Evolutionary conservation across 306 rosid species (phyloP).

Genomic region (Glycine tomentella): DNA sequence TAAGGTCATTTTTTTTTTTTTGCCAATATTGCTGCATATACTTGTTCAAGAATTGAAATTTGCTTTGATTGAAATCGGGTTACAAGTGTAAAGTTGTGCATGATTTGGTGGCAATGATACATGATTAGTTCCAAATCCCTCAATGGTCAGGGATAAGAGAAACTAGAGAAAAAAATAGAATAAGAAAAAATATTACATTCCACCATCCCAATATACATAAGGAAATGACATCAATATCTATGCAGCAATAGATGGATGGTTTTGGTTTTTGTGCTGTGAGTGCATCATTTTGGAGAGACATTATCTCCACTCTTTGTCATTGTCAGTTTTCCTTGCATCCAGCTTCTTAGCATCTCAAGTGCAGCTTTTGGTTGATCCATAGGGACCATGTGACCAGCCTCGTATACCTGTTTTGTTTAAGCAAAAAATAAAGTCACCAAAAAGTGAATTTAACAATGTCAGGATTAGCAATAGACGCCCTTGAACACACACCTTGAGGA

Average conservation of each 20-base stretch:
- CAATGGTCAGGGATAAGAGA: constrained; percentile 10
- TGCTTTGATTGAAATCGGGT: neutral
- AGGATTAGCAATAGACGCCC: neutral
- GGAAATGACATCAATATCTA: constrained; percentile 25
- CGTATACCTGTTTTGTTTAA: constrained; percentile 57
- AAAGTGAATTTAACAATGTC: constrained; percentile 29
- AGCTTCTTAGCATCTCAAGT: constrained; percentile 69
- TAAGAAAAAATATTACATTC: neutral
- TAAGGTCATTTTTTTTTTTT: no score
- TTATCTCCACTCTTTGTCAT: constrained; percentile 37
- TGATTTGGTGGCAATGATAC: neutral
- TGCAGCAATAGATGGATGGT: constrained; percentile 37
- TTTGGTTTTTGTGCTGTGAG: constrained; percentile 15
- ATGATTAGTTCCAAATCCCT: constrained; percentile 21
- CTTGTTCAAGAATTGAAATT: constrained; percentile 9
- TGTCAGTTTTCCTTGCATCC: constrained; percentile 82
- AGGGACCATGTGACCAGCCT: constrained; percentile 95
- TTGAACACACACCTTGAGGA: constrained; percentile 72
- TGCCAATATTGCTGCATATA: neutral
- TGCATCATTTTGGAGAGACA: constrained; percentile 56
- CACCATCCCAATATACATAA: constrained; percentile 20
- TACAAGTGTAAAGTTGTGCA: neutral
- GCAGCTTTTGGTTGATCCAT: constrained; percentile 97
- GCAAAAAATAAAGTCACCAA: constrained; percentile 30
- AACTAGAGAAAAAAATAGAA: neutral